A percentile compares a stretch with the other conserved stretches of the same genome.
Conservation (phyloP, 768 basidiomycete species). For the Lyophyllum semitale region DNA sequence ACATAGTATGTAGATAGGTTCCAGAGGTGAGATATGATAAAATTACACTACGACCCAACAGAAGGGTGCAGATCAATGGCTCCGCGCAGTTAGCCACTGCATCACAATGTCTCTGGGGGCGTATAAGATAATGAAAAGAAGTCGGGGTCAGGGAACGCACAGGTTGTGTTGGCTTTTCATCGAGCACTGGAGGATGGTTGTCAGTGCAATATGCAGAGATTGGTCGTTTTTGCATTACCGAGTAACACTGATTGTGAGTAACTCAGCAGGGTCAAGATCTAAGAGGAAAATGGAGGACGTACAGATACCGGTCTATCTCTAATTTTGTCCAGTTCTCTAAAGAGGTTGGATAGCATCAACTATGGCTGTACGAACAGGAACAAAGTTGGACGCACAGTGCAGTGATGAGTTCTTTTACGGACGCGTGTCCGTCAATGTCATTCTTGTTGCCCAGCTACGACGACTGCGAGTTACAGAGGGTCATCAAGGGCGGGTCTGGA, state of each 20-base stretch:
- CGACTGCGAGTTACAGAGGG: not conserved
- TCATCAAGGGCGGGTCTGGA: not conserved
- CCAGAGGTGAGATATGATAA: conserved; percentile 1
- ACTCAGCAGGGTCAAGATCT: not conserved
- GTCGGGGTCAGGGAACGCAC: conserved; percentile 41
- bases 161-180: conserved; percentile 97
- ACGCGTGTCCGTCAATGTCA: conserved; percentile 73
- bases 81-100: conserved; percentile 80
- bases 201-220: conserved; percentile 4
- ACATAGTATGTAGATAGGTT: not conserved
- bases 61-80: conserved; percentile 49
- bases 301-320: conserved; percentile 84
- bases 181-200: conserved; percentile 64
- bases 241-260: conserved; percentile 62
- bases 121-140: conserved; percentile 2
- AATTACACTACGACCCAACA: not conserved
- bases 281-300: conserved; percentile 30
- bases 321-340: conserved; percentile 78
- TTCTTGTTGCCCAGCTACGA: conserved; percentile 90
- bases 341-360: not conserved
- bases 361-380: not conserved
- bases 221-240: conserved; percentile 40
- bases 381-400: conserved; percentile 54
- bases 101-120: conserved; percentile 75
- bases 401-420: conserved; percentile 82